Conservation (phyloP, 495 filamentous ascomycete species). For the Jackrogersella minutella region DNA sequence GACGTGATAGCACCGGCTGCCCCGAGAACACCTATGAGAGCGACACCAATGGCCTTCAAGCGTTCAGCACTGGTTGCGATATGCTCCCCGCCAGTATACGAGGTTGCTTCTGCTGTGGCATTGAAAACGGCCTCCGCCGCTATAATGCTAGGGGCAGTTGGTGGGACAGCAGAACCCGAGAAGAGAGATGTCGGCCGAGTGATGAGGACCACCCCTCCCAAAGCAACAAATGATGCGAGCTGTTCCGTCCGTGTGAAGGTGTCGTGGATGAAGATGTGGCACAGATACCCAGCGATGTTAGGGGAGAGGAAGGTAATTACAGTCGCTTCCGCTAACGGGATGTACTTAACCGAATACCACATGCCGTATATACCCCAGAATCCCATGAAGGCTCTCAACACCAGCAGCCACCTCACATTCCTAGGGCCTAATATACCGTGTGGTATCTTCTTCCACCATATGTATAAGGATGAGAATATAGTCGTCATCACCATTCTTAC, state of each 20-base stretch:
- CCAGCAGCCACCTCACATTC: constrained; percentile 70
- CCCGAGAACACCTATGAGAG: constrained; percentile 83
- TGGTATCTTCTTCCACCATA: constrained; percentile 73
- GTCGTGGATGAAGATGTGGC: constrained; percentile 76
- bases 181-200: constrained; percentile 75
- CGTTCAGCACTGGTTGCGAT: constrained; percentile 62
- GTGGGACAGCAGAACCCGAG: constrained; percentile 15
- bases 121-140: constrained; percentile 38
- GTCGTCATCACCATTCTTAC: constrained; percentile 82
- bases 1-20: constrained; percentile 78
- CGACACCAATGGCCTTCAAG: constrained; percentile 73
- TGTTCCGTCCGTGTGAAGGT: constrained; percentile 83
- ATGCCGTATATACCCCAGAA: constrained; percentile 81
- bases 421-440: constrained; percentile 74
- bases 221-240: constrained; percentile 75
- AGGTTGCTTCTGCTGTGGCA: constrained; percentile 30
- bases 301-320: constrained; percentile 93
- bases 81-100: constrained; percentile 34
- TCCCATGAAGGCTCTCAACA: constrained; percentile 74
- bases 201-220: constrained; percentile 85
- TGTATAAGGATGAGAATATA: constrained; percentile 72
- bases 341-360: constrained; percentile 77
- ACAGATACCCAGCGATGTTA: constrained; percentile 81
- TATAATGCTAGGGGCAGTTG: constrained; percentile 13
- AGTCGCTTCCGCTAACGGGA: constrained; percentile 88